Percentiles rank a stretch among this genome's conserved stretches.
phyloP scores from a whole-genome alignment of 2,329 filamentous ascomycete species.

The Nannizziopsis arthrosporioides region DNA sequence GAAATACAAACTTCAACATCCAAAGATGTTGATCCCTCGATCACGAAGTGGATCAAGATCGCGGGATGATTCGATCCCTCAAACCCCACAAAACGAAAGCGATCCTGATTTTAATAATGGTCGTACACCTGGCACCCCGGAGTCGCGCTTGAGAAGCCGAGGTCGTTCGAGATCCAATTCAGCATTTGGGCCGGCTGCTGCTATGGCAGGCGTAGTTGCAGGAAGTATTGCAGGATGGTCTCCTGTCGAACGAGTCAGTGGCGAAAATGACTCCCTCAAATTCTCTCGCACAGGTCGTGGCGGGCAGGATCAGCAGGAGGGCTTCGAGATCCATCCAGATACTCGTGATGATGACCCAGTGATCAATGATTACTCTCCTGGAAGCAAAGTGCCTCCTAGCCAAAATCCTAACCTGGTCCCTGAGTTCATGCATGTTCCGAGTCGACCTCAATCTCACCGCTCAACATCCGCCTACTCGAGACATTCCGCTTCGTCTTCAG shows the following conservation, averaged over 20 bases:
- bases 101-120: constrained; percentile 17
- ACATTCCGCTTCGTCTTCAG: constrained; percentile 5
- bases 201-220: constrained; percentile 56
- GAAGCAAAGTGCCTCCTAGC: constrained; percentile 33
- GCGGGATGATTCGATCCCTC: constrained; percentile 38
- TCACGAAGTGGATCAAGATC: constrained; percentile 35
- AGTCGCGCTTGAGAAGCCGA: constrained; percentile 39
- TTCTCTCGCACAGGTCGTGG: constrained; percentile 29
- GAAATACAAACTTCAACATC: constrained; percentile 51
- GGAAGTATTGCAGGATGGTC: constrained; percentile 55
- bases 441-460: constrained; percentile 20
- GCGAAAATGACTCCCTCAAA: constrained; percentile 28
- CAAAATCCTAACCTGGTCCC: constrained; percentile 37
- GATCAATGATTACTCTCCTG: constrained; percentile 25
- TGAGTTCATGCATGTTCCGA: constrained; percentile 33
- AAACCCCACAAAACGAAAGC: constrained; percentile 44
- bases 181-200: constrained; percentile 47
- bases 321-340: constrained; percentile 39
- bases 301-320: constrained; percentile 31
- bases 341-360: constrained; percentile 37
- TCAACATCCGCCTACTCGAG: constrained; percentile 27
- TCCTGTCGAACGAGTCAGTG: constrained; percentile 41
- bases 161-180: constrained; percentile 48
- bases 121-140: constrained; percentile 42
- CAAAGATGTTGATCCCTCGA: constrained; percentile 35